These are phyloP conservation scores for Nosema muscidifuracis DNA, from an alignment of 371 early-diverging fungal genomes.

Conservation along the genomic window DNA sequence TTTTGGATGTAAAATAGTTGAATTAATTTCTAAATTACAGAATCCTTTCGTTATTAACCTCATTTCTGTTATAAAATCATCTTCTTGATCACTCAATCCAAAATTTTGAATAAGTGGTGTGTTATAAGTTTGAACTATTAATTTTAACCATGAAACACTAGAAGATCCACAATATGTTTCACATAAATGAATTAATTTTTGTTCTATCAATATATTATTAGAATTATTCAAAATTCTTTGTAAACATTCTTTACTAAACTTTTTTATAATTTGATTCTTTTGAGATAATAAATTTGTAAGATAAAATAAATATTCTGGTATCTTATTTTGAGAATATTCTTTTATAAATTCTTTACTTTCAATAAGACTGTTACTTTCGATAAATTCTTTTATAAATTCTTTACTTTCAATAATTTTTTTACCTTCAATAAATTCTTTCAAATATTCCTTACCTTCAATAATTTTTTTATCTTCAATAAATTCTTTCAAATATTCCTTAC, in stretches of 20 bases:
- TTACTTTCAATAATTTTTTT: too few species aligned
- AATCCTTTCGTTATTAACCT: conserved; percentile 31
- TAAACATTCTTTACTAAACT: neutral
- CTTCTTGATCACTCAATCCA: neutral
- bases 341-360: too few species aligned
- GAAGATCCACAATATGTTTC: neutral
- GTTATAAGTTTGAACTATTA: neutral
- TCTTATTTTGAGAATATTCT: too few species aligned
- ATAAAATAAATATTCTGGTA: neutral
- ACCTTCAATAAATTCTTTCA: too few species aligned
- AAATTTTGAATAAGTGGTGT: neutral
- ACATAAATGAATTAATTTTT: neutral
- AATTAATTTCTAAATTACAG: conserved; percentile 19
- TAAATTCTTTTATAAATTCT: too few species aligned
- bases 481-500: too few species aligned
- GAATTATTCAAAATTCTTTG: neutral
- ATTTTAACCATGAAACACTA: neutral
- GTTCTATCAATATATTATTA: neutral
- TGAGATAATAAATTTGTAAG: neutral
- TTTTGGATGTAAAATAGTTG: neutral
- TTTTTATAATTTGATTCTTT: neutral
- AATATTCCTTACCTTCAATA: too few species aligned
- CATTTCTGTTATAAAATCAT: neutral
- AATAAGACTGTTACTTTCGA: too few species aligned
- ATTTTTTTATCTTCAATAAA: too few species aligned